These are phyloP conservation scores for Aspergillus sp. DNA, from an alignment of 2,329 filamentous ascomycete species.

Conservation along the genomic window DNA sequence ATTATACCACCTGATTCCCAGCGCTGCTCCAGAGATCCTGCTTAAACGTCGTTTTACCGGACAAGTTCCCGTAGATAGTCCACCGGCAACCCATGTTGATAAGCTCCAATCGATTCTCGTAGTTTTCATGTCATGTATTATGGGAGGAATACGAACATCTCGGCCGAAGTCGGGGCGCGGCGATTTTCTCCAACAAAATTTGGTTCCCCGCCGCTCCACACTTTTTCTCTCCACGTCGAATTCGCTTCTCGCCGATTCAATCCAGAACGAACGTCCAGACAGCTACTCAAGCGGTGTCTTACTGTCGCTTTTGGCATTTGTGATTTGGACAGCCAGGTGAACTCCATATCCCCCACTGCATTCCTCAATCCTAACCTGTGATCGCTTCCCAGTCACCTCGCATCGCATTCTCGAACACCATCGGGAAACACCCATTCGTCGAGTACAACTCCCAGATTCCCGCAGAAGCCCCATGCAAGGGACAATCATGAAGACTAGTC, in stretches of 20 bases:
- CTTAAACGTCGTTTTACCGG: not conserved
- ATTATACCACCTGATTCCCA: not conserved
- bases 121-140: not conserved
- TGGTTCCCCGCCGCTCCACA: constrained; percentile 1
- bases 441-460: constrained; percentile 28
- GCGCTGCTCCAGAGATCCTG: not conserved
- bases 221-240: not conserved
- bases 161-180: not conserved
- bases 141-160: not conserved
- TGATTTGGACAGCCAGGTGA: not conserved
- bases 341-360: not conserved
- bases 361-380: not conserved
- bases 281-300: not conserved
- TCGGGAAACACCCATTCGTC: constrained; percentile 14
- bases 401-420: constrained; percentile 1
- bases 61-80: too few relatives aligned
- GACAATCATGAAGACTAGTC: constrained; percentile 40
- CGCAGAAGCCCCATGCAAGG: constrained; percentile 13
- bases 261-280: not conserved
- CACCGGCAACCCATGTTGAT: not conserved
- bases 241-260: not conserved
- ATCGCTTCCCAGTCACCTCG: not conserved
- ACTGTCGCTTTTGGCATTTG: not conserved
- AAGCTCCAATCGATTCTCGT: not conserved
- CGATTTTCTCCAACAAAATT: not conserved